Conservation (phyloP, 352 stramenopile species). For the Globisporangium carolinianum region DNA sequence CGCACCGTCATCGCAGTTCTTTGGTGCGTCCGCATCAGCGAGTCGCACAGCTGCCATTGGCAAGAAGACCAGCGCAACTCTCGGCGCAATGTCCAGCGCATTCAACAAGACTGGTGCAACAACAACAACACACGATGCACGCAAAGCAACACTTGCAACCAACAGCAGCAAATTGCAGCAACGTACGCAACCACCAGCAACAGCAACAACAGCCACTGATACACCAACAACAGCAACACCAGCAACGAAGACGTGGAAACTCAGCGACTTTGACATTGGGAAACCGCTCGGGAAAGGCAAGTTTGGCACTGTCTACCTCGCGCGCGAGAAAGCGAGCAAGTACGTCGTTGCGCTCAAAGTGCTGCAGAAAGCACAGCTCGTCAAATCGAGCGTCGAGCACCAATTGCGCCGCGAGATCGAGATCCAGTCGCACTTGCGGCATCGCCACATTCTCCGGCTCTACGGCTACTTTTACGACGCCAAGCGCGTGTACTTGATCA, state of each 20-base stretch:
- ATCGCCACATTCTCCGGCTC: slow-evolving; percentile 96
- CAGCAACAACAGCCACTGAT: not conserved
- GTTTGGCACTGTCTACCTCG: slow-evolving; percentile 99
- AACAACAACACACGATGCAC: slow-evolving; percentile 1
- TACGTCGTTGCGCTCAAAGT: slow-evolving; percentile 99
- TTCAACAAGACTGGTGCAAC: not conserved
- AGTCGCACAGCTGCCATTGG: slow-evolving; percentile 18
- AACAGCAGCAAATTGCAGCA: slow-evolving; percentile 4
- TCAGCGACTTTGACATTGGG: slow-evolving; percentile 99
- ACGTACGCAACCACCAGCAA: slow-evolving; percentile 1
- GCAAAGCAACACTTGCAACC: slow-evolving; percentile 8
- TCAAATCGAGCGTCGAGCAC: slow-evolving; percentile 97
- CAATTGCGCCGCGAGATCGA: slow-evolving; percentile 99
- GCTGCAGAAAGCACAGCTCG: slow-evolving; percentile 96
- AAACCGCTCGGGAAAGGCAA: slow-evolving; percentile 97
- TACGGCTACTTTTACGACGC: slow-evolving; percentile 99
- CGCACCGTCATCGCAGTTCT: slow-evolving; percentile 15
- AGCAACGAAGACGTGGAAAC: slow-evolving; percentile 73
- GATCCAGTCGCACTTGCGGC: slow-evolving; percentile 97
- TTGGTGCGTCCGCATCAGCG: slow-evolving; percentile 12
- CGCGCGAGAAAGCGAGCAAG: slow-evolving; percentile 95
- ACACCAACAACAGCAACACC: slow-evolving; percentile 3
- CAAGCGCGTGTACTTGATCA: slow-evolving; percentile 99
- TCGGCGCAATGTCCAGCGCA: slow-evolving; percentile 8
- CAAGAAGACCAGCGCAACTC: slow-evolving; percentile 2